Conservation (phyloP, 2,329 filamentous ascomycete species). For the Fusarium sororula region DNA sequence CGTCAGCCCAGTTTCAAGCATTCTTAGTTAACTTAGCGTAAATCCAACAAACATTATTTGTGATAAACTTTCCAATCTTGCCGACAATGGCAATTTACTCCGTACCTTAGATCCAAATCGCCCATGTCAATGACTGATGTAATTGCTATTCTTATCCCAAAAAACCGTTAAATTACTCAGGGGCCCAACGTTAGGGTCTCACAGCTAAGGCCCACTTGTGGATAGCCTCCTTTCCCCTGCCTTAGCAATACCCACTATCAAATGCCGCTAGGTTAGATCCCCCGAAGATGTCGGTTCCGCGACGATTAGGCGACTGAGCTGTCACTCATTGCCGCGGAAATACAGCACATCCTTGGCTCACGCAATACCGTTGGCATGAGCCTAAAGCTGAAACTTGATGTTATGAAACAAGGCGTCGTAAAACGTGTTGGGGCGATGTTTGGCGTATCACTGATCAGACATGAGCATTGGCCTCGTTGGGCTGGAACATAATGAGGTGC, state of each 20-base stretch:
- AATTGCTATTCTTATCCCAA: not conserved
- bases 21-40: not conserved
- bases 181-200: not conserved
- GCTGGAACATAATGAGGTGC: not conserved
- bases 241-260: not conserved
- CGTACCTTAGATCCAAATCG: not conserved
- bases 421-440: not conserved
- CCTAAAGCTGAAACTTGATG: not conserved
- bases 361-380: not conserved
- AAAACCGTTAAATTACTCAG: not conserved
- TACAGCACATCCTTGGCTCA: not conserved
- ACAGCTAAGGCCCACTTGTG: not conserved
- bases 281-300: not conserved
- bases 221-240: slow-evolving; percentile 1
- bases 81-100: not conserved
- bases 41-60: too few relatives aligned
- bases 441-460: not conserved
- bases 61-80: not conserved
- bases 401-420: not conserved
- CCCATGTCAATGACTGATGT: not conserved
- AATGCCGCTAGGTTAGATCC: not conserved
- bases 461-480: not conserved
- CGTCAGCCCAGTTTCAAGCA: slow-evolving; percentile 17
- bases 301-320: not conserved
- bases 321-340: not conserved